A percentile compares a stretch with the other conserved stretches of the same genome.
These are phyloP conservation scores for Digitaria exilis DNA, from an alignment of 202 grass and related monocot species.

Conservation along the genomic window DNA sequence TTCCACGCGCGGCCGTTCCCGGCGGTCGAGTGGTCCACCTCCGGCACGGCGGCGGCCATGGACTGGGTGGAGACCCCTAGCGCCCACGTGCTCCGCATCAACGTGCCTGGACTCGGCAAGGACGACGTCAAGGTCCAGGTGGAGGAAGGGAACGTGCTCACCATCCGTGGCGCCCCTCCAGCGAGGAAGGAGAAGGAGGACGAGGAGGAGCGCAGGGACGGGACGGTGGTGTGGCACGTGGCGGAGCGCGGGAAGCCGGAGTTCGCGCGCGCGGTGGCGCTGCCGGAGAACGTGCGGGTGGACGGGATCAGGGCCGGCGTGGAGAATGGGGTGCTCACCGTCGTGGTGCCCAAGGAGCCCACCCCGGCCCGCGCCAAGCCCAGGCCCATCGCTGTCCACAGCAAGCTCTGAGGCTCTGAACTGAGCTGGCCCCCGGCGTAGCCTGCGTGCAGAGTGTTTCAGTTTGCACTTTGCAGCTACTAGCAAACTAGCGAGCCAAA, in stretches of 20 bases:
- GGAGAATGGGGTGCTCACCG: conserved; percentile 77
- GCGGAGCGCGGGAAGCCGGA: conserved; percentile 70
- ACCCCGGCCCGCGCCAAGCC: conserved; percentile 51
- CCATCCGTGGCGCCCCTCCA: conserved; percentile 35
- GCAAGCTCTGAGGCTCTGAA: conserved; percentile 63
- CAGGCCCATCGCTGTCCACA: conserved; percentile 67
- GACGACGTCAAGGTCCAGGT: conserved; percentile 83
- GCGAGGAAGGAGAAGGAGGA: conserved; percentile 4
- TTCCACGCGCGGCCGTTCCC: conserved; percentile 52
- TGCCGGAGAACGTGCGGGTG: conserved; percentile 61
- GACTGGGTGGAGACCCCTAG: conserved; percentile 88
- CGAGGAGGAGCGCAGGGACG: conserved; percentile 19
- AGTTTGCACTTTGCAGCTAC: not conserved
- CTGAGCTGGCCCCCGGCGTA: too few relatives aligned
- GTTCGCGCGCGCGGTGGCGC: conserved; percentile 59
- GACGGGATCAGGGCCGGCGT: conserved; percentile 72
- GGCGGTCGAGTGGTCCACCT: conserved; percentile 37
- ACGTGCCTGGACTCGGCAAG: conserved; percentile 74
- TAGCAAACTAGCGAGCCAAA: too few relatives aligned
- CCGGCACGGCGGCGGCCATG: conserved; percentile 49
- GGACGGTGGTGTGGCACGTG: conserved; percentile 71
- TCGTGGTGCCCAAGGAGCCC: conserved; percentile 76
- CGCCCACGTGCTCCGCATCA: conserved; percentile 68
- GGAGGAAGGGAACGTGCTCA: conserved; percentile 82
- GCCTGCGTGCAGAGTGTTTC: too few relatives aligned